phyloP scores from a whole-genome alignment of 148 eudicot species.

The Spergularia bocconei region DNA sequence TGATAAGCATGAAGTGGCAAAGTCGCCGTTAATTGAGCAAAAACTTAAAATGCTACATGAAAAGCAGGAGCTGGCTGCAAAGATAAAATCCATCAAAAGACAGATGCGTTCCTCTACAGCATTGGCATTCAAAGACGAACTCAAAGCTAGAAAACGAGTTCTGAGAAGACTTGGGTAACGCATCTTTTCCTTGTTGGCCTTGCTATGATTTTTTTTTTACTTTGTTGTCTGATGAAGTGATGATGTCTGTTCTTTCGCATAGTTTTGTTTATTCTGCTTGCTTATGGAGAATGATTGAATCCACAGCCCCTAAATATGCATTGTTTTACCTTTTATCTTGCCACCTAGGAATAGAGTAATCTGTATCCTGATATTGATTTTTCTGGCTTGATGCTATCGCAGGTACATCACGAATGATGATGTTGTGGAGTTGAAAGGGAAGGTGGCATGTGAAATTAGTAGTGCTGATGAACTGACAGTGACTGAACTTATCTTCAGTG shows the following conservation, averaged over 20 bases:
- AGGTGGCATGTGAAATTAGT: constrained; percentile 95
- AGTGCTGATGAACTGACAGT: constrained; percentile 95
- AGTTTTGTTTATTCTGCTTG: no score
- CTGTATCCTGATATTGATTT: background rate
- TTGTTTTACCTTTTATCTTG: background rate
- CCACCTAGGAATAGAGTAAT: no score
- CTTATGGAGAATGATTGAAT: no score
- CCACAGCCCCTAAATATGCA: background rate
- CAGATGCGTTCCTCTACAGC: constrained; percentile 62
- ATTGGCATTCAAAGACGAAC: constrained; percentile 92
- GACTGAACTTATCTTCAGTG: constrained; percentile 89
- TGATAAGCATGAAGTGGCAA: constrained; percentile 84
- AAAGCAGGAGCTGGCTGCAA: constrained; percentile 72
- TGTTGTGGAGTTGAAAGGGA: constrained; percentile 91
- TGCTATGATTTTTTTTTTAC: background rate
- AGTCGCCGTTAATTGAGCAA: constrained; percentile 76
- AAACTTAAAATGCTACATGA: constrained; percentile 66
- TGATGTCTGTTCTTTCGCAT: background rate
- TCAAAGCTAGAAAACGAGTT: constrained; percentile 89
- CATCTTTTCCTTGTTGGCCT: background rate
- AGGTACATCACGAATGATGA: constrained; percentile 78
- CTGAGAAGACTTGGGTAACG: constrained; percentile 86
- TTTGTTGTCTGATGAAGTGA: background rate
- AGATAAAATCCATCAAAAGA: constrained; percentile 71
- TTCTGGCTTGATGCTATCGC: constrained; percentile 25